Conservation (phyloP, 2,329 filamentous ascomycete genomes). For the Colletotrichum viniferum region DNA sequence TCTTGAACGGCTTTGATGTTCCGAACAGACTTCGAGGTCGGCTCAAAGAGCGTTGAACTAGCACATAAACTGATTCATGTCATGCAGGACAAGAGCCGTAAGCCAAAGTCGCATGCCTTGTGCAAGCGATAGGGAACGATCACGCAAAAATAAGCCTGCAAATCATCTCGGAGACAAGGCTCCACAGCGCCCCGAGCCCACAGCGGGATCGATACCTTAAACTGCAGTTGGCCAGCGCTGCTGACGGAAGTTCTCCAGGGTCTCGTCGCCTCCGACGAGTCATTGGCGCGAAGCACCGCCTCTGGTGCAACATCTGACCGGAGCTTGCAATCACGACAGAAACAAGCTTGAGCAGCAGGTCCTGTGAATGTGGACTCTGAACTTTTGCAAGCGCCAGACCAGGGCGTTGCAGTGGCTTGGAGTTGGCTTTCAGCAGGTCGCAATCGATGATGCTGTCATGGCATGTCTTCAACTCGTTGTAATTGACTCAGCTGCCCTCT, state of each 20-base stretch:
- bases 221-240: slow-evolving; percentile 4
- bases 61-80: not conserved
- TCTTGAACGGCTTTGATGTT: not conserved
- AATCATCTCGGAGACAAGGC: not conserved
- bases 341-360: not conserved
- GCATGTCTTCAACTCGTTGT: not conserved
- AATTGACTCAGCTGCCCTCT: not conserved
- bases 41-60: not conserved
- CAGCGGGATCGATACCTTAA: slow-evolving; percentile 3
- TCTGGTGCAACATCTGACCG: not conserved
- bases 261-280: not conserved
- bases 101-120: not conserved
- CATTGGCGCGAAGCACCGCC: not conserved
- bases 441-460: not conserved
- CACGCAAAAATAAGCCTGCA: not conserved
- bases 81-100: not conserved
- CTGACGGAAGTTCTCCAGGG: not conserved
- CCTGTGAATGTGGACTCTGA: not conserved
- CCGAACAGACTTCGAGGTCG: not conserved
- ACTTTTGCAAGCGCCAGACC: not conserved
- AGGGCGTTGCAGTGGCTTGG: not conserved
- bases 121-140: not conserved
- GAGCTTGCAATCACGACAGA: not conserved
- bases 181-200: not conserved
- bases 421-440: not conserved